Percentiles rank a stretch among this genome's conserved stretches.
Evolutionary conservation across 306 rosid species (phyloP).

Genomic region (Crotalaria pallida): DNA sequence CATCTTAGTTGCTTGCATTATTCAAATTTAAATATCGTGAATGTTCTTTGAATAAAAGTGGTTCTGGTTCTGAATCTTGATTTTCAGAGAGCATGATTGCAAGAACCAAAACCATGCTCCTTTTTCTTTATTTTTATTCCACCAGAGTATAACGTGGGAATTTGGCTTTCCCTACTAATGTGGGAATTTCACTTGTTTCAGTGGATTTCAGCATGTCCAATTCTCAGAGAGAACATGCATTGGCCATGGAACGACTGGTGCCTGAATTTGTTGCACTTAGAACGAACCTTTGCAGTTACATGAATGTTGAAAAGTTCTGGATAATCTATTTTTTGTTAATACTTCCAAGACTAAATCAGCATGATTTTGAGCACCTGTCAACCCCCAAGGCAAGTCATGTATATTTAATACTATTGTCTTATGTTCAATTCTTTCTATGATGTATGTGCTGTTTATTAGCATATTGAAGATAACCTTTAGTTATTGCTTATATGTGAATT

Average conservation of each 20-base stretch:
- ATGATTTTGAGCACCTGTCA: slow-evolving; percentile 59
- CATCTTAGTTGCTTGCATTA: too few relatives aligned
- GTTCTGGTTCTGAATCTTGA: slow-evolving; percentile 15
- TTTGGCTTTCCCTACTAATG: slow-evolving; percentile 3
- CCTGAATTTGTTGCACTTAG: slow-evolving; percentile 62
- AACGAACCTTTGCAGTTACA: slow-evolving; percentile 50
- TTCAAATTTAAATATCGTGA: background rate
- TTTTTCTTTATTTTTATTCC: background rate
- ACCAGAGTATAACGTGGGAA: background rate
- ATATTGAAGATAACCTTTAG: background rate
- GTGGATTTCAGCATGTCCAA: slow-evolving; percentile 76
- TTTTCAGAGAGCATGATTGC: background rate
- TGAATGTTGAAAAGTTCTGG: slow-evolving; percentile 80
- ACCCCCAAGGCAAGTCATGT: slow-evolving; percentile 59
- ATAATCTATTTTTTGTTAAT: slow-evolving; percentile 74
- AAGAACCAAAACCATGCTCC: background rate
- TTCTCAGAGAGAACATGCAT: slow-evolving; percentile 66
- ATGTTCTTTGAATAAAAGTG: background rate
- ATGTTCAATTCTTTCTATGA: background rate
- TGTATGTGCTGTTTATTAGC: background rate
- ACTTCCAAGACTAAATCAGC: slow-evolving; percentile 63
- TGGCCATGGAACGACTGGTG: slow-evolving; percentile 54
- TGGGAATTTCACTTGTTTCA: slow-evolving; percentile 23
- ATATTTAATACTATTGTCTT: slow-evolving; percentile 3
- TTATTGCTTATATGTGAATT: background rate